phyloP scores from a whole-genome alignment of 305 asterid genomes.

The Rubia peregrina region DNA sequence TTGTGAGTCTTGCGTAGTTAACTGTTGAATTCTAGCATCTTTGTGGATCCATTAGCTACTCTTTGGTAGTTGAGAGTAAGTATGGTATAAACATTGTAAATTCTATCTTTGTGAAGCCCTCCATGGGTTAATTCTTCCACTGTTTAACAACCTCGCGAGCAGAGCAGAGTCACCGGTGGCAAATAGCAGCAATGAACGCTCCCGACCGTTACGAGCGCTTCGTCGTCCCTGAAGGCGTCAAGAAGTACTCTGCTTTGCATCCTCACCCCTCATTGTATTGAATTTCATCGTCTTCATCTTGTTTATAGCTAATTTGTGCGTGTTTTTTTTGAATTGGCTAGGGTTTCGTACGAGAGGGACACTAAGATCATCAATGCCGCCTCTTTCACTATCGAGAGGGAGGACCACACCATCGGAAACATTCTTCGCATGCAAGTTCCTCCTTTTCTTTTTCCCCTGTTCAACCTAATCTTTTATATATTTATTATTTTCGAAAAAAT shows the following conservation, averaged over 20 bases:
- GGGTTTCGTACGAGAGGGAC: conserved; percentile 94
- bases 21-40: too few species aligned
- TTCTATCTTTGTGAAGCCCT: too few species aligned
- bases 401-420: conserved; percentile 88
- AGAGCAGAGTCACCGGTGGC: too few species aligned
- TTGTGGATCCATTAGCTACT: too few species aligned
- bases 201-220: conserved; percentile 94
- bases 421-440: conserved; percentile 68
- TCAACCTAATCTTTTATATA: background rate
- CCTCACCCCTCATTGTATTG: background rate
- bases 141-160: too few species aligned
- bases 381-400: conserved; percentile 79
- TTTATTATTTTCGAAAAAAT: background rate
- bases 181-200: conserved; percentile 52
- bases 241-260: conserved; percentile 33
- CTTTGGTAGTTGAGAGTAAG: too few species aligned
- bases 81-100: too few species aligned
- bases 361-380: conserved; percentile 92
- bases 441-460: background rate
- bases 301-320: background rate
- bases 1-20: too few species aligned
- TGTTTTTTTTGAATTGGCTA: conserved; percentile 14
- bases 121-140: too few species aligned
- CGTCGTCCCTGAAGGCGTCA: conserved; percentile 86
- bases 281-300: background rate